A percentile compares a stretch with the other conserved stretches of the same genome.
Conservation (phyloP, 1,139 yeast genomes). For the Blastobotrys arbuscula region DNA sequence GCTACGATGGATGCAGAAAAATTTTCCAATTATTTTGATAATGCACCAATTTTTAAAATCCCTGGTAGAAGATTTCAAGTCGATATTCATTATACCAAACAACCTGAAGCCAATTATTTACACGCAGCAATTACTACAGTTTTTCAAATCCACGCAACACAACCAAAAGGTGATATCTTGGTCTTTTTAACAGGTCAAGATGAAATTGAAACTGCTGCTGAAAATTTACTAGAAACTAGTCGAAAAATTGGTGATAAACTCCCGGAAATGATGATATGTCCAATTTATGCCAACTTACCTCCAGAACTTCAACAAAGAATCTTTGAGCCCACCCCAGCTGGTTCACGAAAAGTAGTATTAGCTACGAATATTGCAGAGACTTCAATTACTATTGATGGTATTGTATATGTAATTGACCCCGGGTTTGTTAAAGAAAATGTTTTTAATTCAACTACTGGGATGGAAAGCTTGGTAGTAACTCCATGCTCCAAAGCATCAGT, state of each 20-base stretch:
- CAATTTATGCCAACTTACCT: conserved; percentile 90
- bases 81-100: conserved; percentile 75
- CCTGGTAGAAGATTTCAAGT: conserved; percentile 93
- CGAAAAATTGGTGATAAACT: conserved; percentile 58
- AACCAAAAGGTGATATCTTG: conserved; percentile 76
- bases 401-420: conserved; percentile 95
- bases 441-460: conserved; percentile 79
- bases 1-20: conserved; percentile 91
- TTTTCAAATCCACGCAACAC: conserved; percentile 73
- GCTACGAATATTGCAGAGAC: conserved; percentile 98
- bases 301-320: conserved; percentile 74
- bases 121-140: conserved; percentile 85
- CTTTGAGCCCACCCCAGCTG: conserved; percentile 81
- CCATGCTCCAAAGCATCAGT: conserved; percentile 95
- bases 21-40: conserved; percentile 71
- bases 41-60: conserved; percentile 76
- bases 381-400: conserved; percentile 94
- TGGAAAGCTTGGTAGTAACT: conserved; percentile 80
- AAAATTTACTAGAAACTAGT: conserved; percentile 59
- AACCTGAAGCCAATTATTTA: conserved; percentile 84
- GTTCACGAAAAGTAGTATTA: conserved; percentile 76
- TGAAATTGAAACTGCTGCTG: conserved; percentile 81
- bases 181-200: conserved; percentile 94
- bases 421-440: conserved; percentile 97
- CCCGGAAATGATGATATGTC: conserved; percentile 65